These are phyloP conservation scores for Cocos nucifera DNA, from an alignment of 176 grass and related monocot species.

Conservation along the genomic window DNA sequence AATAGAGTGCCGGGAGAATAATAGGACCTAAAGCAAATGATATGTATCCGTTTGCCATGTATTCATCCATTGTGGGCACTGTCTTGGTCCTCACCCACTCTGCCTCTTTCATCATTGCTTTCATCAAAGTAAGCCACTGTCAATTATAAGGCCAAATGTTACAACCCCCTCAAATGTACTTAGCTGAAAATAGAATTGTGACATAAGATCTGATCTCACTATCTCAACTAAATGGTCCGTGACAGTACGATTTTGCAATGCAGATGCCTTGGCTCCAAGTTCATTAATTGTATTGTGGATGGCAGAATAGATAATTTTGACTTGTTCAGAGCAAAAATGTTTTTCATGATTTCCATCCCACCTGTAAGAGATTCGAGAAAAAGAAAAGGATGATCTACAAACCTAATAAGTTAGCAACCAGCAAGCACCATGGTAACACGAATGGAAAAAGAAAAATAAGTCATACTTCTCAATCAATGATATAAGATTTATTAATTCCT, in stretches of 20 bases:
- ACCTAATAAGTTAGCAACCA: too few species aligned
- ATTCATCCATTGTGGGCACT: constrained; percentile 42
- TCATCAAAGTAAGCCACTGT: constrained; percentile 51
- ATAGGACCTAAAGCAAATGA: constrained; percentile 53
- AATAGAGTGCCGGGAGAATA: constrained; percentile 56
- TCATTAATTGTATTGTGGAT: constrained; percentile 47
- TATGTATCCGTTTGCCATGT: constrained; percentile 42
- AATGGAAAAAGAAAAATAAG: constrained; percentile 3
- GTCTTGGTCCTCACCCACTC: constrained; percentile 30
- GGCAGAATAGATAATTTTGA: constrained; percentile 58
- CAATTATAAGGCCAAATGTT: neutral
- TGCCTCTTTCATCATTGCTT: constrained; percentile 59
- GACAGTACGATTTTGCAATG: constrained; percentile 36
- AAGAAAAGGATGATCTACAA: too few species aligned
- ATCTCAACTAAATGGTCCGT: constrained; percentile 44
- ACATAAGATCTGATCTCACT: constrained; percentile 40
- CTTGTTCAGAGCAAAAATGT: constrained; percentile 51
- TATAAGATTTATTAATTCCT: constrained; percentile 55
- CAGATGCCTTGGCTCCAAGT: constrained; percentile 44
- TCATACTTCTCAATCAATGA: constrained; percentile 49
- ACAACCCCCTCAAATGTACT: neutral
- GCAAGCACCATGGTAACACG: too few species aligned
- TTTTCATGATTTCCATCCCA: constrained; percentile 51
- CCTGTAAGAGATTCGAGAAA: constrained; percentile 17
- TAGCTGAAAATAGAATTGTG: neutral